phyloP scores from a whole-genome alignment of 106 monocot genomes.

The Cymbidium sinense region DNA sequence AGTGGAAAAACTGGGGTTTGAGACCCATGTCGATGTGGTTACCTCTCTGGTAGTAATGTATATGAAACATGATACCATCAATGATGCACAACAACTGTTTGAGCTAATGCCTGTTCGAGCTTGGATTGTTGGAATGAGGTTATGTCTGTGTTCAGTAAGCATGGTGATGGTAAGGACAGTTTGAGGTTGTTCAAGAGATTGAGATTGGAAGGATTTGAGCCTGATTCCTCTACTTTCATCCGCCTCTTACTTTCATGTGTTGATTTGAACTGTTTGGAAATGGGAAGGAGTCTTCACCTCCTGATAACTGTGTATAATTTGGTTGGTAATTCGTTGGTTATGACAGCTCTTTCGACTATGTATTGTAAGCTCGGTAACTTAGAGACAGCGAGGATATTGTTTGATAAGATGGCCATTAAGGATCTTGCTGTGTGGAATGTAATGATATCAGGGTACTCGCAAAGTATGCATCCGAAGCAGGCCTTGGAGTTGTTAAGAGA shows the following conservation, averaged over 20 bases:
- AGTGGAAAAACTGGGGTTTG: slow-evolving; percentile 16
- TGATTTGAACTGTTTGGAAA: slow-evolving; percentile 10
- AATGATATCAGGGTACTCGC: slow-evolving; percentile 27
- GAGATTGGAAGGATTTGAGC: slow-evolving; percentile 17
- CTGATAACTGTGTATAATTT: slow-evolving; percentile 18
- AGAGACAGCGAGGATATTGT: slow-evolving; percentile 19
- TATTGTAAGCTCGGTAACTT: slow-evolving; percentile 25
- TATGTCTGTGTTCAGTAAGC: slow-evolving; percentile 5
- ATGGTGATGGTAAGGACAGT: slow-evolving; percentile 5
- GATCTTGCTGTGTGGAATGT: slow-evolving; percentile 31
- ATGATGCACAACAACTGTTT: slow-evolving; percentile 1
- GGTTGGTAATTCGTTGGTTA: slow-evolving; percentile 9
- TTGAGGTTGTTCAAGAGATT: slow-evolving; percentile 14
- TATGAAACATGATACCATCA: neutral
- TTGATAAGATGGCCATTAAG: slow-evolving; percentile 14
- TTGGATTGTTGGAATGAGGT: slow-evolving; percentile 18
- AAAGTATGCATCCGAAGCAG: slow-evolving; percentile 4
- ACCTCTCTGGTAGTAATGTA: slow-evolving; percentile 11
- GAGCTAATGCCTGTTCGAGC: neutral
- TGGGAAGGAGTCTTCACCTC: slow-evolving; percentile 14
- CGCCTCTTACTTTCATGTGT: slow-evolving; percentile 15
- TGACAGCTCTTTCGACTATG: slow-evolving; percentile 31
- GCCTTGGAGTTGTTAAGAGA: slow-evolving; percentile 21
- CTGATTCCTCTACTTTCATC: slow-evolving; percentile 17
- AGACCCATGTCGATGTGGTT: neutral